Base-by-base conservation (phyloP, 2,329 filamentous ascomycete species). In the Phialocephala subalpina region DNA sequence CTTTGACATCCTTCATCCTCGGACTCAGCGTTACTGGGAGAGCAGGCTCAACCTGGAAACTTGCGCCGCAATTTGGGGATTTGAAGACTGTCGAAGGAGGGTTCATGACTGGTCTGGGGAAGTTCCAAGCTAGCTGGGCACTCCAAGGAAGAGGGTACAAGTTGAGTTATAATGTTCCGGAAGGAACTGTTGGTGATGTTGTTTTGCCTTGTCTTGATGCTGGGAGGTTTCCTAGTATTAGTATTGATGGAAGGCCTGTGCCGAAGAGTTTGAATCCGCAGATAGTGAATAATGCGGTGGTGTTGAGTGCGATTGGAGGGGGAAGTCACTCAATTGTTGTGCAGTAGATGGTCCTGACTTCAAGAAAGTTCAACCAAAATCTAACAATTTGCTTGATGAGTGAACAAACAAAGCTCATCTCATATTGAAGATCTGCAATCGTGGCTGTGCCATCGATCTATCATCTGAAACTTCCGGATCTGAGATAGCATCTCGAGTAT, bases 1-100 rank as follows among this genome's bases (percentile, higher is more conserved):
- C 82, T 1, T 71, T 84, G 59, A 82, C 80, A 1, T 77, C 80
- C 63, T 78, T 77, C 52, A 72, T 83, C 14, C 73, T 84, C 12
- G 83, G 83, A 6, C 73, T 84, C 1, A 71, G 64, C 45, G 70
- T 83, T 42, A 77, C 75, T 0, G 73, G 73, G 6, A 74, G 74
- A 5, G 75, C 73, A 33, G 80, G 80, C 0, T 70, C 71, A 36
- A 74, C 69, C 8, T 82, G 80, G 78, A 69, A 70, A 62, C 73
- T 82, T 22, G 77, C 77, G 58, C 80, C 80, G 27, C 78, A 80
- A 64, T 77, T 79, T 64, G 80, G 80, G 0, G 78, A 82, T 69
- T 68, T 82, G 29, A 75, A 62, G 3, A 73, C 69, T 60, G 79
- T 73, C 2, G 76, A 81, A 66, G 80, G 78, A 14, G 80, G 80